Evolutionary conservation across 1,139 yeast genomes (phyloP), one percentile per base, ranked within the genome.

Genomic region (Yamadazyma jaroonii): DNA sequence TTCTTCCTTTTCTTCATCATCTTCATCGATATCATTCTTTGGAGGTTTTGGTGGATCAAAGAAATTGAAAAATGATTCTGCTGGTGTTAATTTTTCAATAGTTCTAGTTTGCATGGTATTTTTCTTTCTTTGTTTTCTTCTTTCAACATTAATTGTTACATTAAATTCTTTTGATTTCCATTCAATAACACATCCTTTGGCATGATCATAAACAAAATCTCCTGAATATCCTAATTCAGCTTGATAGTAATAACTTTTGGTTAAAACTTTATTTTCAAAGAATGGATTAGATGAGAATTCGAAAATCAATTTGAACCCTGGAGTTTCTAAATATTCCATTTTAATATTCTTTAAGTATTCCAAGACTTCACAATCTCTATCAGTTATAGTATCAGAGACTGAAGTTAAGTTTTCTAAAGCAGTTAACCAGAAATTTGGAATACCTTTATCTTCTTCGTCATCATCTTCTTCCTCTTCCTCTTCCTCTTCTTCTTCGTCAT

Each of bases 51-150:
- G 98, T 28, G 98, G 98, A 55, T 80, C 87, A 63, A 92, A 94
- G 68, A 92, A 92, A 68, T 84, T 85, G 77, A 92, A 92, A 72
- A 92, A 92, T 20, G 97, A 88, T 56, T 87, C 96, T 37, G 83
- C 80, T 15, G 97, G 97, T 9, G 96, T 83, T 53, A 89, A 75
- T 69, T 92, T 90, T 64, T 92, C 97, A 53, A 92, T 84, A 33
- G 96, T 89, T 64, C 99, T 83, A 23, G 96, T 92, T 60, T 94
- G 97, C 65, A 89, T 89, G 44, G 99, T 92, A 62, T 85, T 89
- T 72, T 92, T 94, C 67, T 94, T 94, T 68, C 98, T 84, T 71
- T 92, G 99, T 67, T 92, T 92, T 68, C 97, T 84, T 75, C 89
- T 85, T 72, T 92, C 97, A 43, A 92, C 81, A 48, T 74, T 71